phyloP scores from a whole-genome alignment of 495 filamentous ascomycete genomes.

The Chaetomium cochliodes region DNA sequence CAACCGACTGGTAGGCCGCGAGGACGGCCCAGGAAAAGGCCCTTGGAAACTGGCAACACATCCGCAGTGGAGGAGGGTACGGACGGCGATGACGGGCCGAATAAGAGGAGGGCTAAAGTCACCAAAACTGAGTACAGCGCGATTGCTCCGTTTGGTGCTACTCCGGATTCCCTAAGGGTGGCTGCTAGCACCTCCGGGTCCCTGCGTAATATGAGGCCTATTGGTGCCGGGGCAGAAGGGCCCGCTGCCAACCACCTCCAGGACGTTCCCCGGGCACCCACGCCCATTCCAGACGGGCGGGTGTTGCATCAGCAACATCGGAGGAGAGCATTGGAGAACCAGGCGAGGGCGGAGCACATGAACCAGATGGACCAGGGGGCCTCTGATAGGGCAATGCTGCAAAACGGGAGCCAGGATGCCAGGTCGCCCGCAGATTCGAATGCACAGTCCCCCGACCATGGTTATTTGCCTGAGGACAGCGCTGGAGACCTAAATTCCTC shows the following conservation, averaged over 20 bases:
- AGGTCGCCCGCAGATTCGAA: constrained; percentile 48
- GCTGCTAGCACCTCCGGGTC: constrained; percentile 85
- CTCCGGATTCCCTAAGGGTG: constrained; percentile 77
- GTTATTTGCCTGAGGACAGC: constrained; percentile 54
- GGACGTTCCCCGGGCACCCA: constrained; percentile 76
- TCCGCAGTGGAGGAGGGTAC: constrained; percentile 72
- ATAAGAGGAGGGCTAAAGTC: constrained; percentile 71
- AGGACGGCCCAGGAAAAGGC: constrained; percentile 50
- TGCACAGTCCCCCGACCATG: constrained; percentile 56
- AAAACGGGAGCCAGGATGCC: constrained; percentile 37
- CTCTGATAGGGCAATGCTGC: constrained; percentile 19
- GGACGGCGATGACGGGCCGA: constrained; percentile 60
- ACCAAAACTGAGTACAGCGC: constrained; percentile 66
- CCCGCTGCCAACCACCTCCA: constrained; percentile 57
- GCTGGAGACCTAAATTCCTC: constrained; percentile 71
- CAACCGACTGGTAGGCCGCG: constrained; percentile 46
- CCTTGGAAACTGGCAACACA: constrained; percentile 49
- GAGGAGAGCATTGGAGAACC: constrained; percentile 24
- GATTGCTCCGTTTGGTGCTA: constrained; percentile 65
- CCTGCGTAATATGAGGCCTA: constrained; percentile 78
- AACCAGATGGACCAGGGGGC: constrained; percentile 27
- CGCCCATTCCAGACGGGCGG: constrained; percentile 61
- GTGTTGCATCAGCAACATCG: constrained; percentile 32
- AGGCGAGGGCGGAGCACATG: constrained; percentile 27
- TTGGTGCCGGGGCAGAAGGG: constrained; percentile 56